These are phyloP conservation scores for Chlamydomonas eustigma DNA, from an alignment of 139 green algal species.

Conservation along the genomic window DNA sequence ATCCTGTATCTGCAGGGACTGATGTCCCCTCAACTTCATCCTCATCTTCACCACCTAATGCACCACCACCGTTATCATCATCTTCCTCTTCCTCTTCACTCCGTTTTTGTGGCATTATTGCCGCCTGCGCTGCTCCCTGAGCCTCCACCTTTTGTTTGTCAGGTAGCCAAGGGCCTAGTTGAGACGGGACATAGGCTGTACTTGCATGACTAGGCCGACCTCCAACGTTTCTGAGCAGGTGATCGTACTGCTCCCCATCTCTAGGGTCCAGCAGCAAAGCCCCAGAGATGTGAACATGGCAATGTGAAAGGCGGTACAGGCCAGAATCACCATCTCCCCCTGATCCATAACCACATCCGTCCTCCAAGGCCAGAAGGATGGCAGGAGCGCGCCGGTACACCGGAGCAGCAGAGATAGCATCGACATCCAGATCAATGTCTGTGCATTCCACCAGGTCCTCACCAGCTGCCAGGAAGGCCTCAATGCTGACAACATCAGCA, in stretches of 20 bases:
- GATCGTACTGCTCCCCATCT: constrained; percentile 59
- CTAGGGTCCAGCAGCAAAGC: constrained; percentile 71
- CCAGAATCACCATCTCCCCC: constrained; percentile 40
- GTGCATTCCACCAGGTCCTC: constrained; percentile 18
- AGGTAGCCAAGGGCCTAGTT: too few relatives aligned
- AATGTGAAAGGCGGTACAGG: constrained; percentile 56
- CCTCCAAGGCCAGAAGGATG: constrained; percentile 63
- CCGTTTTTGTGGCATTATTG: not conserved
- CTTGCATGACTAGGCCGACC: too few relatives aligned
- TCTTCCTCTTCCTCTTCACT: constrained; percentile 18
- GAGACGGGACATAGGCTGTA: too few relatives aligned
- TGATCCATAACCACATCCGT: constrained; percentile 12
- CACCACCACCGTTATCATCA: constrained; percentile 22
- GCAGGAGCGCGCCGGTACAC: constrained; percentile 38
- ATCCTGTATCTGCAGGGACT: too few relatives aligned
- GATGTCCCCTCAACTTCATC: constrained; percentile 16
- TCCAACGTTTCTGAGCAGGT: constrained; percentile 10
- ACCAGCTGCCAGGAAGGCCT: constrained; percentile 55
- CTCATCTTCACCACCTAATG: constrained; percentile 16
- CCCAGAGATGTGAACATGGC: constrained; percentile 67
- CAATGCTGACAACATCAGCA: constrained; percentile 28
- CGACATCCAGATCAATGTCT: constrained; percentile 51
- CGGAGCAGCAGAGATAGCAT: constrained; percentile 11
- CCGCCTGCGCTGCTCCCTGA: not conserved
- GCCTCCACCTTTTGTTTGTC: not conserved